These are phyloP conservation scores for Aphanomyces euteiches DNA, from an alignment of 352 stramenopile species.

Conservation along the genomic window DNA sequence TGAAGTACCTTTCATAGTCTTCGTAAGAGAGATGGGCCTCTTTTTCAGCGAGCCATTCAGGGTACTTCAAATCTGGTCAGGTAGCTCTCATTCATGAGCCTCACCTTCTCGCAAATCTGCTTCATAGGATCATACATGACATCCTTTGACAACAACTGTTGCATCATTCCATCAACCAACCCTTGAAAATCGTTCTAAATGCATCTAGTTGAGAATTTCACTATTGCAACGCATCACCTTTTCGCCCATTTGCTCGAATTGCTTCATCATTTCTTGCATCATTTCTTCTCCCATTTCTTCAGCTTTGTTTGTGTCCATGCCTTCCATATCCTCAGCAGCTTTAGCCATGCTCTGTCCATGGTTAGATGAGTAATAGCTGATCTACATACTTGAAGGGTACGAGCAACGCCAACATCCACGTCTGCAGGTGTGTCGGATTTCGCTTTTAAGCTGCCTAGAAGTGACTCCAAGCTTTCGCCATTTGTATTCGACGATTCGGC, in stretches of 20 bases:
- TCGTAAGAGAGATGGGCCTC: slow-evolving; percentile 80
- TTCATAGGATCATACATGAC: slow-evolving; percentile 99
- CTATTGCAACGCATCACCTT: slow-evolving; percentile 52
- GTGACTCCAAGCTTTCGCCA: slow-evolving; percentile 61
- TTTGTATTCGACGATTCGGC: slow-evolving; percentile 53
- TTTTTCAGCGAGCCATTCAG: slow-evolving; percentile 94
- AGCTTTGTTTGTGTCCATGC: slow-evolving; percentile 67
- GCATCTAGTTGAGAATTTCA: neutral
- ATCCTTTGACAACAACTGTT: slow-evolving; percentile 96
- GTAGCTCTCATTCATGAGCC: slow-evolving; percentile 15
- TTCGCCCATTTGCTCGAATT: slow-evolving; percentile 93
- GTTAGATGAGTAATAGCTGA: slow-evolving; percentile 6
- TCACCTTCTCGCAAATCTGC: slow-evolving; percentile 82
- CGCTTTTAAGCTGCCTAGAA: slow-evolving; percentile 52
- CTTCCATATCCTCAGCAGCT: slow-evolving; percentile 82
- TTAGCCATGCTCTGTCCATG: slow-evolving; percentile 79
- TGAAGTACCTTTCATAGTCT: slow-evolving; percentile 84
- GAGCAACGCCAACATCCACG: slow-evolving; percentile 75
- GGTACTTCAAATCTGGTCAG: slow-evolving; percentile 71
- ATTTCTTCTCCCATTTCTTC: slow-evolving; percentile 93
- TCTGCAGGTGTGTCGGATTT: slow-evolving; percentile 36
- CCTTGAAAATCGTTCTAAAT: slow-evolving; percentile 86
- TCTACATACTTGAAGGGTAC: slow-evolving; percentile 66
- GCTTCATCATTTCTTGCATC: slow-evolving; percentile 95
- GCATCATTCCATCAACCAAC: slow-evolving; percentile 97